Conservation (phyloP, 257 asterid genomes). For the Salvia miltiorrhiza region DNA sequence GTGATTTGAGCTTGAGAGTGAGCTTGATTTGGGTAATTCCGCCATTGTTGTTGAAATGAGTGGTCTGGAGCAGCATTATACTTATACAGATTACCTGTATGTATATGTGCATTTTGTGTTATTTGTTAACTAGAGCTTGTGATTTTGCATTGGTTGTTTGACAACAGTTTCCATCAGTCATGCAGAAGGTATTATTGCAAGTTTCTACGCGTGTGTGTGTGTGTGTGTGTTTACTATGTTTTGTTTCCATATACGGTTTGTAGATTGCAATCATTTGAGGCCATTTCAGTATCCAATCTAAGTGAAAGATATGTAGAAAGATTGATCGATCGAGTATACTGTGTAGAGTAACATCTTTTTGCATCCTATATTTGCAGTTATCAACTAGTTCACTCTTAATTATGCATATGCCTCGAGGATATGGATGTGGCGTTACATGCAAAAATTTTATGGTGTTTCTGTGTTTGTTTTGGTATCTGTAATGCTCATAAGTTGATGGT, state of each 20-base stretch:
- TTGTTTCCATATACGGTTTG: not conserved
- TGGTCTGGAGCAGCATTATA: not conserved
- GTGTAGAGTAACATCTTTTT: too few relatives aligned
- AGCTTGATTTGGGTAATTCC: not conserved
- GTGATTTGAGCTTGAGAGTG: not conserved
- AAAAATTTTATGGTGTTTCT: too few relatives aligned
- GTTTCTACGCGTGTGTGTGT: not conserved
- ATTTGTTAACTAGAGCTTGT: not conserved
- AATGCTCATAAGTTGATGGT: not conserved
- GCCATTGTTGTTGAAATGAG: not conserved
- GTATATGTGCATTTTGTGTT: not conserved
- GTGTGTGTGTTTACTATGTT: not conserved
- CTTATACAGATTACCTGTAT: not conserved
- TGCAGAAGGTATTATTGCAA: not conserved
- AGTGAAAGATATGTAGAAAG: not conserved
- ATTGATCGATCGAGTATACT: not conserved
- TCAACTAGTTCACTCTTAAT: too few relatives aligned
- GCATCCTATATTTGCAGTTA: too few relatives aligned
- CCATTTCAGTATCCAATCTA: not conserved
- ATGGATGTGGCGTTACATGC: too few relatives aligned
- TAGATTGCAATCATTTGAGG: not conserved
- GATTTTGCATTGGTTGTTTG: conserved; percentile 3
- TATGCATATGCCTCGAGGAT: too few relatives aligned
- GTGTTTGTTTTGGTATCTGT: not conserved
- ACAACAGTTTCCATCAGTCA: not conserved